Conservation (phyloP, 495 filamentous ascomycete genomes). For the Hamigera avellanea region DNA sequence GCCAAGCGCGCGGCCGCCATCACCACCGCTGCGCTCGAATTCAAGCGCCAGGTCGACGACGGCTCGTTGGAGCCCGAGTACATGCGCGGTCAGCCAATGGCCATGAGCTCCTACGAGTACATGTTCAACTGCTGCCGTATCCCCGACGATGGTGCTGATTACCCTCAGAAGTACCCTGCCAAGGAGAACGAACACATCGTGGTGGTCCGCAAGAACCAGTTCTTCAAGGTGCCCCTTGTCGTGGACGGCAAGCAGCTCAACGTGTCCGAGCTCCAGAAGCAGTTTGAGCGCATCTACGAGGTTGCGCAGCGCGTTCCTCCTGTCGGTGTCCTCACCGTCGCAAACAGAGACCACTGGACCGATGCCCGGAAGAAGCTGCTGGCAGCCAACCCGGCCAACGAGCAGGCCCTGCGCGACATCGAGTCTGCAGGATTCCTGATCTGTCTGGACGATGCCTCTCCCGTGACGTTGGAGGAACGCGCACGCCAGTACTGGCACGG, state of each 20-base stretch:
- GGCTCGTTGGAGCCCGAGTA: constrained; percentile 90
- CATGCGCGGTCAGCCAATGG: constrained; percentile 90
- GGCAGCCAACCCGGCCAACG: constrained; percentile 63
- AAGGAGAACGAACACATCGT: constrained; percentile 73
- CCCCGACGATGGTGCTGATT: constrained; percentile 70
- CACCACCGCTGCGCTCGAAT: constrained; percentile 72
- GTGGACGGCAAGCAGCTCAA: constrained; percentile 73
- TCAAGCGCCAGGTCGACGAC: constrained; percentile 83
- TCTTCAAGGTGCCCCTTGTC: constrained; percentile 76
- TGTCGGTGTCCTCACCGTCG: constrained; percentile 76
- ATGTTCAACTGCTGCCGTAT: constrained; percentile 97
- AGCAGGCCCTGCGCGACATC: constrained; percentile 62
- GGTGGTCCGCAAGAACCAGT: constrained; percentile 88
- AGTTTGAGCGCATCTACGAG: constrained; percentile 79
- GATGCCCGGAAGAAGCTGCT: constrained; percentile 71
- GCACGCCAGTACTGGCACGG: constrained; percentile 97
- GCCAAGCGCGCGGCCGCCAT: constrained; percentile 89
- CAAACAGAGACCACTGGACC: constrained; percentile 91
- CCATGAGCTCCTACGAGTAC: constrained; percentile 95
- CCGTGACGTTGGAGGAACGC: constrained; percentile 91
- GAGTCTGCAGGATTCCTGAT: constrained; percentile 87
- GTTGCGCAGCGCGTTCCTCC: constrained; percentile 56
- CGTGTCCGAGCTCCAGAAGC: constrained; percentile 73
- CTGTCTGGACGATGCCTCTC: constrained; percentile 87
- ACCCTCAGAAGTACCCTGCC: constrained; percentile 68